Evolutionary conservation across 345 rosid genomes (phyloP).

Genomic region (Turnera subulata): DNA sequence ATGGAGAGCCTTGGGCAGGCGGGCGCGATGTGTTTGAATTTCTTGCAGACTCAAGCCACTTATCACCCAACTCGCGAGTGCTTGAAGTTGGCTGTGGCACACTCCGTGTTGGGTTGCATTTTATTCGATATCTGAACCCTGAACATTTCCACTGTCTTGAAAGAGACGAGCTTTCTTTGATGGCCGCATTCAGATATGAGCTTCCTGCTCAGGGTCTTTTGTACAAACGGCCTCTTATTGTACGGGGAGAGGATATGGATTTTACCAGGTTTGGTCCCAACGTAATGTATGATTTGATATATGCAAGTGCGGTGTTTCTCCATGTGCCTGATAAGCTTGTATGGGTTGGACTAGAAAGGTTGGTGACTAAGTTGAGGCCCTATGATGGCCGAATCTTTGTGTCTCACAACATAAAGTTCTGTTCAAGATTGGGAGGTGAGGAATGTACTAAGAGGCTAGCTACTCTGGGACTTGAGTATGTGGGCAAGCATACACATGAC

Average conservation of each 20-base stretch:
- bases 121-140: slow-evolving; percentile 68
- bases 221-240: slow-evolving; percentile 73
- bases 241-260: slow-evolving; percentile 91
- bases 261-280: slow-evolving; percentile 64
- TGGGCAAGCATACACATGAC: slow-evolving; percentile 74
- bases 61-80: slow-evolving; percentile 52
- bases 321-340: slow-evolving; percentile 97
- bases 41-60: slow-evolving; percentile 53
- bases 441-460: slow-evolving; percentile 68
- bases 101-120: slow-evolving; percentile 89
- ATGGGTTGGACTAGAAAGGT: slow-evolving; percentile 84
- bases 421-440: slow-evolving; percentile 73
- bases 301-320: slow-evolving; percentile 96
- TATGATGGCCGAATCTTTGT: slow-evolving; percentile 75
- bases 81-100: slow-evolving; percentile 99
- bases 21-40: slow-evolving; percentile 93
- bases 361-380: slow-evolving; percentile 67
- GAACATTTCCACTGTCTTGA: slow-evolving; percentile 80
- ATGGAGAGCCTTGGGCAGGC: slow-evolving; percentile 98
- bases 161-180: slow-evolving; percentile 86
- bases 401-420: slow-evolving; percentile 46
- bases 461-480: slow-evolving; percentile 72
- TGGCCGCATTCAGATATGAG: slow-evolving; percentile 94
- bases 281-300: slow-evolving; percentile 67
- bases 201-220: slow-evolving; percentile 93